These are phyloP conservation scores for Kodamaea lidongshanica DNA, from an alignment of 805 yeast species.

Conservation along the genomic window DNA sequence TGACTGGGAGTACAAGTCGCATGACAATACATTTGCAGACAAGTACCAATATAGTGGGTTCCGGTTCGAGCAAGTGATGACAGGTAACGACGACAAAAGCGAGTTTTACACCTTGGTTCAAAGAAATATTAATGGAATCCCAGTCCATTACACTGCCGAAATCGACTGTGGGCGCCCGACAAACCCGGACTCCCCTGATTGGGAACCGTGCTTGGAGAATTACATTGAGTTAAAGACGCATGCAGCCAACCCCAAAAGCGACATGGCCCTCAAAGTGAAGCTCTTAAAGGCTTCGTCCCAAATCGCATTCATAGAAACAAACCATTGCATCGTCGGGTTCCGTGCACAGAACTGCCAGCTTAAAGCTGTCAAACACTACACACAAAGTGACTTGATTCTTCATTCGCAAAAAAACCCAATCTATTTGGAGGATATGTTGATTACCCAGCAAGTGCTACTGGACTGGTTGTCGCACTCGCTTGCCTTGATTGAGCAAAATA, in stretches of 20 bases:
- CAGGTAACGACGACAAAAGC: constrained; percentile 4
- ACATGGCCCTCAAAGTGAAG: constrained; percentile 5
- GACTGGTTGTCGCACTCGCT: too few relatives aligned
- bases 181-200: constrained; percentile 1
- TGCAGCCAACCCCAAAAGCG: constrained; percentile 5
- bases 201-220: constrained; percentile 6
- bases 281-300: constrained; percentile 6
- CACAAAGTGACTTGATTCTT: constrained; percentile 1
- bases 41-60: constrained; percentile 18
- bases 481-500: too few relatives aligned
- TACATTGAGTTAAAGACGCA: constrained; percentile 24
- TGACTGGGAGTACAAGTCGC: constrained; percentile 13
- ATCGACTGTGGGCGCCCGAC: constrained; percentile 19
- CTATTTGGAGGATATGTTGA: constrained; percentile 2
- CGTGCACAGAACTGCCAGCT: constrained; percentile 6
- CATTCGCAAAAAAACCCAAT: constrained; percentile 2
- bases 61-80: constrained; percentile 17
- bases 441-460: too few relatives aligned
- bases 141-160: constrained; percentile 19
- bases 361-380: constrained; percentile 5
- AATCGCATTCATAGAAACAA: constrained; percentile 3
- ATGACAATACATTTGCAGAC: not conserved
- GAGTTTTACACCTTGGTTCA: constrained; percentile 14
- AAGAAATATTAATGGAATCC: constrained; percentile 9
- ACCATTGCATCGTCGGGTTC: constrained; percentile 5